Percentiles rank a stretch among this genome's conserved stretches.
Conservation (phyloP, 352 stramenopile species). For the Elongisporangium senticosum region DNA sequence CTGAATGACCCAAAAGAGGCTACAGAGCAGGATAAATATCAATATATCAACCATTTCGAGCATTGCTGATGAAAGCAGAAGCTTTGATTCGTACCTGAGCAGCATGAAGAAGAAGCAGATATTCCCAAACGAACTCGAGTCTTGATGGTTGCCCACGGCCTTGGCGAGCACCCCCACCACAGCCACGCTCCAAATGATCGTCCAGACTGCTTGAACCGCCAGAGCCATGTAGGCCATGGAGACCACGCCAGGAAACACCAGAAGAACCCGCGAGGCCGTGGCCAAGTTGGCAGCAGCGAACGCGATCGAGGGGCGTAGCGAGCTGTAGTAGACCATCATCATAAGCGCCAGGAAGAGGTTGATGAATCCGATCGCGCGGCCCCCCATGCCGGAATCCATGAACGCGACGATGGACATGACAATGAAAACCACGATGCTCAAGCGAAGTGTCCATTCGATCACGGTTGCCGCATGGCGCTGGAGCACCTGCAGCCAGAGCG, state of each 20-base stretch:
- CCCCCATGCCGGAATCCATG: constrained; percentile 60
- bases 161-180: constrained; percentile 71
- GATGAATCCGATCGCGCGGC: constrained; percentile 76
- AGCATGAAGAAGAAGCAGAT: constrained; percentile 82
- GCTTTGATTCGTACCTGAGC: constrained; percentile 40
- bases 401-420: constrained; percentile 50
- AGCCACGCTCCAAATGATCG: constrained; percentile 68
- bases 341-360: constrained; percentile 72
- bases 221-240: constrained; percentile 62
- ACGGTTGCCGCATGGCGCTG: constrained; percentile 64
- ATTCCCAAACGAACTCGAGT: constrained; percentile 63
- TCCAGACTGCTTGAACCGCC: constrained; percentile 58
- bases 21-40: constrained; percentile 10
- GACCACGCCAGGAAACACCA: constrained; percentile 69
- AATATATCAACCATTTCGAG: constrained; percentile 1
- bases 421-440: constrained; percentile 51
- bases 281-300: constrained; percentile 80
- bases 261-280: constrained; percentile 62
- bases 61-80: neutral
- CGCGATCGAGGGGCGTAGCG: constrained; percentile 55
- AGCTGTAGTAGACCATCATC: constrained; percentile 63
- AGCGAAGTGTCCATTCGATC: constrained; percentile 66
- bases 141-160: constrained; percentile 36
- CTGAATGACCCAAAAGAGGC: constrained; percentile 83
- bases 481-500: constrained; percentile 70